Evolutionary conservation across 2,329 filamentous ascomycete species (phyloP), one percentile per base, ranked within the genome.

Genomic region (Ceratocystis papillata): DNA sequence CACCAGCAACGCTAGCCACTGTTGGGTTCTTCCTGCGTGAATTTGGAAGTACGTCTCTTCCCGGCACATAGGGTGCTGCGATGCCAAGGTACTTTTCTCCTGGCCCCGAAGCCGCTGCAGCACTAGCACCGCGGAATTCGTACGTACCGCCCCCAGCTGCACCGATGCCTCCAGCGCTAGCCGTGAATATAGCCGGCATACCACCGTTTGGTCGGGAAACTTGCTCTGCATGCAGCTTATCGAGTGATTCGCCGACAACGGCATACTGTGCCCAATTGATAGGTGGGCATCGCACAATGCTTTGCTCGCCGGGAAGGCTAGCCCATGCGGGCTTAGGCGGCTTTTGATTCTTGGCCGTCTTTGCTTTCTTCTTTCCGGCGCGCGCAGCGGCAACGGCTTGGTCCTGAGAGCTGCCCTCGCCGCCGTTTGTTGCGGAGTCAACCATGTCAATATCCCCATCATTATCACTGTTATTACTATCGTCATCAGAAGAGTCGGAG

Each of bases 231-330:
- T 96, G 92, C 69, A 96, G 79, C 73, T 86, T 88, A 75, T 96
- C 90, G 45, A 96, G 79, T 1, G 89, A 84, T 68, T 89, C 87
- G 25, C 64, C 64, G 2, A 94, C 85, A n/a, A 96, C 81, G 71
- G 90, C 89, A 75, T 97, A 97, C 73, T 96, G 92, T 12, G 86
- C 84, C 93, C 93, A 97, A 77, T 96, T 96, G 72, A 97, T 87
- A 7, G 90, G 88, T 7, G 93, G 93, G 77, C 87, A 90, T 50
- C 92, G 86, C 30, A 95, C 87, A 0, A 97, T 79, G 70, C 88
- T 88, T 74, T 96, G 93, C 5, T 89, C 85, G 15, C 81, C 82
- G 0, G 92, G 92, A 15, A 96, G 82, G 20, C 77, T 77, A 1
- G 83, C 78, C 78, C 91, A 91, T 1, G 77, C 69, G 41, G 63